Conservation (phyloP, 257 asterid species). For the Ballota nigra region DNA sequence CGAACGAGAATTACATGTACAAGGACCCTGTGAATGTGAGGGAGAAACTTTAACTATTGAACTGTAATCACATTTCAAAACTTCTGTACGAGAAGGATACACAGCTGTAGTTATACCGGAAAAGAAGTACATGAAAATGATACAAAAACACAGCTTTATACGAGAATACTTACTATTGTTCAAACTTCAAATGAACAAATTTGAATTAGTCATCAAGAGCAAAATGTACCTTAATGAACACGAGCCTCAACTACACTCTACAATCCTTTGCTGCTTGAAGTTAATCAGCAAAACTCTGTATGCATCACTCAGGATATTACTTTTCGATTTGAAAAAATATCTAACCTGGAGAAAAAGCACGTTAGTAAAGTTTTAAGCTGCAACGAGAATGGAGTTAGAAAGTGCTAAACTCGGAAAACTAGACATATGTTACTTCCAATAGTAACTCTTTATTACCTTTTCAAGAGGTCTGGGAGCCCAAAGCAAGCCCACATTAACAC, state of each 20-base stretch:
- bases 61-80: neutral
- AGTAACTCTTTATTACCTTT: conserved; percentile 15
- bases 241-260: neutral
- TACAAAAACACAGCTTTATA: neutral
- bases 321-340: neutral
- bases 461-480: neutral
- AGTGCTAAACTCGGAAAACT: neutral
- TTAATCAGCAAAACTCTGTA: neutral
- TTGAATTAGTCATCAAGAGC: neutral
- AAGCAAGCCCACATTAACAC: neutral
- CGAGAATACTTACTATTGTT: neutral
- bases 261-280: conserved; percentile 1
- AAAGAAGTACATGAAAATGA: neutral
- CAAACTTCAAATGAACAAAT: neutral
- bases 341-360: conserved; percentile 21
- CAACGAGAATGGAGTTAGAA: neutral
- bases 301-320: neutral
- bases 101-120: neutral
- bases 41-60: too few species aligned
- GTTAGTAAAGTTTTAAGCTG: neutral
- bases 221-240: conserved; percentile 16
- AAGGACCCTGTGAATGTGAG: too few species aligned
- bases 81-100: neutral
- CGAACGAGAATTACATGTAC: too few species aligned
- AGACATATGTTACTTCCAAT: neutral